Percentiles rank a stretch among this genome's conserved stretches.
These are phyloP conservation scores for Gynostemma pentaphyllum DNA, from an alignment of 306 rosid species.

Conservation along the genomic window DNA sequence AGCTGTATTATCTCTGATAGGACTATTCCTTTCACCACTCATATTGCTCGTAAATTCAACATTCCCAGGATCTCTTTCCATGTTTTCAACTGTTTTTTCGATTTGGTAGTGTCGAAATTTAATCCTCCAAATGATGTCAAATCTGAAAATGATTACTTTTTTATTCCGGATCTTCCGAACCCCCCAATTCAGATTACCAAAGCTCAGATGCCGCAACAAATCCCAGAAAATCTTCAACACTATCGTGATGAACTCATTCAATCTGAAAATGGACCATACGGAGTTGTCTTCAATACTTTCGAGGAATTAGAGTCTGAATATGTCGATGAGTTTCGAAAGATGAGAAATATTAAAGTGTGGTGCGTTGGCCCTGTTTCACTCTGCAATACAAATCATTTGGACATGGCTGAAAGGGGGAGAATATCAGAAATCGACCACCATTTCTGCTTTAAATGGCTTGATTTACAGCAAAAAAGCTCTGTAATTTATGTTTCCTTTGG, in stretches of 20 bases:
- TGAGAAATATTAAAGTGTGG: slow-evolving; percentile 27
- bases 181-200: too few relatives aligned
- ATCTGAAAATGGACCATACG: slow-evolving; percentile 19
- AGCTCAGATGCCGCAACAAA: too few relatives aligned
- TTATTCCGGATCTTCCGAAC: too few relatives aligned
- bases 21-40: too few relatives aligned
- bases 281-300: slow-evolving; percentile 30
- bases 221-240: background rate
- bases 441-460: slow-evolving; percentile 12
- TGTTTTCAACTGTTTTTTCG: too few relatives aligned
- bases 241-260: too few relatives aligned
- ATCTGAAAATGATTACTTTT: too few relatives aligned
- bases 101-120: too few relatives aligned
- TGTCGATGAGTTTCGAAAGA: slow-evolving; percentile 18
- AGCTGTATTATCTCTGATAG: slow-evolving; percentile 31
- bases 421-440: background rate
- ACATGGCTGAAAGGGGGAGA: background rate
- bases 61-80: too few relatives aligned
- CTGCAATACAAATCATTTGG: slow-evolving; percentile 3
- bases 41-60: too few relatives aligned
- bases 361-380: slow-evolving; percentile 32
- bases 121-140: too few relatives aligned
- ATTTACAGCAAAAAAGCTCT: background rate
- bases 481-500: slow-evolving; percentile 25
- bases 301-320: slow-evolving; percentile 38